Percentiles rank a stretch among this genome's conserved stretches.
Evolutionary conservation across 352 stramenopile species (phyloP).

Genomic region (Globisporangium heterothallicum): DNA sequence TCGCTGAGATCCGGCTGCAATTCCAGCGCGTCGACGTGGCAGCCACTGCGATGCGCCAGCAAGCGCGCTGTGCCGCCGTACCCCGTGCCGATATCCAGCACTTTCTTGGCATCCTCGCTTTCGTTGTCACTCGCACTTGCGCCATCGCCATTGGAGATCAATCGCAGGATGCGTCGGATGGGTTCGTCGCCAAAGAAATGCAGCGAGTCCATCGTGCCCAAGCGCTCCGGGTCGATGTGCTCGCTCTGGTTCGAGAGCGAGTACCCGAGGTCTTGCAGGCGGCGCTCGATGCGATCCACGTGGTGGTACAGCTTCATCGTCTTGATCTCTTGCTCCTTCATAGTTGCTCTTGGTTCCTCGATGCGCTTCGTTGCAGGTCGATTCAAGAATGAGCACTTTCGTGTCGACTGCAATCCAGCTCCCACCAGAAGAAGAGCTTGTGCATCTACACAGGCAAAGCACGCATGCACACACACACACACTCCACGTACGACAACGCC

Average conservation of each 20-base stretch:
- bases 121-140: too few species aligned
- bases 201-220: slow-evolving; percentile 53
- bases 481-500: too few species aligned
- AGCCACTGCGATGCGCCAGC: slow-evolving; percentile 63
- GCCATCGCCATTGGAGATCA: too few species aligned
- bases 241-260: slow-evolving; percentile 8
- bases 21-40: slow-evolving; percentile 67
- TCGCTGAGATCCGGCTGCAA: slow-evolving; percentile 71
- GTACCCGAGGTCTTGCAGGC: slow-evolving; percentile 28
- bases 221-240: slow-evolving; percentile 40
- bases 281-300: slow-evolving; percentile 73
- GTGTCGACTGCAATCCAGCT: too few species aligned
- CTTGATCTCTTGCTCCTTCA: slow-evolving; percentile 69
- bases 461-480: too few species aligned
- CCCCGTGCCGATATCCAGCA: slow-evolving; percentile 88
- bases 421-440: too few species aligned
- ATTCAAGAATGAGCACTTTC: too few species aligned
- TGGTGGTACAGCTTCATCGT: slow-evolving; percentile 86
- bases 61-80: slow-evolving; percentile 86
- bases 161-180: slow-evolving; percentile 35
- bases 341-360: slow-evolving; percentile 5
- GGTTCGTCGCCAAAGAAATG: slow-evolving; percentile 66
- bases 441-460: too few species aligned
- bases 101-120: slow-evolving; percentile 15
- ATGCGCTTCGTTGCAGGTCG: too few species aligned